These are phyloP conservation scores for Ogataea pini DNA, from an alignment of 805 yeast species.

Conservation along the genomic window DNA sequence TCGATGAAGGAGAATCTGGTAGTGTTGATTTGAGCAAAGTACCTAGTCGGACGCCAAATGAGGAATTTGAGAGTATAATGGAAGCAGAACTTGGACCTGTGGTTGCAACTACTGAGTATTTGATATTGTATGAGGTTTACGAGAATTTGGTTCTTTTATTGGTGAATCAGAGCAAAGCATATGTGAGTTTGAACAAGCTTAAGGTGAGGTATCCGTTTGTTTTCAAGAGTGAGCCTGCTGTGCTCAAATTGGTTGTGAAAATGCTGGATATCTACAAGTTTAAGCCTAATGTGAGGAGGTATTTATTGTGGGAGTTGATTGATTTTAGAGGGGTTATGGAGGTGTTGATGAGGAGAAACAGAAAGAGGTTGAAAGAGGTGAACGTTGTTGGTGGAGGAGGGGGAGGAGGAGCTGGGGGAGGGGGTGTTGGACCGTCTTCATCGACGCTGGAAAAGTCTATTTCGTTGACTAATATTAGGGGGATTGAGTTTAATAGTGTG, in stretches of 20 bases:
- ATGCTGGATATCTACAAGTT: slow-evolving; percentile 59
- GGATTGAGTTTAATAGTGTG: slow-evolving; percentile 11
- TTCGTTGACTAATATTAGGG: slow-evolving; percentile 10
- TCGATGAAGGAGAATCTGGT: background rate
- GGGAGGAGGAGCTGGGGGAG: slow-evolving; percentile 1
- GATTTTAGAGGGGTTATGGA: slow-evolving; percentile 56
- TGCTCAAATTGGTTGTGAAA: slow-evolving; percentile 53
- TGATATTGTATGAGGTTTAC: slow-evolving; percentile 28
- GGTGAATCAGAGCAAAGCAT: slow-evolving; percentile 32
- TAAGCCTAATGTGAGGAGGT: slow-evolving; percentile 61
- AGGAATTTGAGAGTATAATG: slow-evolving; percentile 25
- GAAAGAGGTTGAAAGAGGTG: slow-evolving; percentile 26
- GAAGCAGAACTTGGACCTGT: slow-evolving; percentile 33
- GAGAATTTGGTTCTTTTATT: slow-evolving; percentile 32
- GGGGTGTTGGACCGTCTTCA: background rate
- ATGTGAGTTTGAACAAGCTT: slow-evolving; percentile 46
- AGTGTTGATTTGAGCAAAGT: slow-evolving; percentile 10
- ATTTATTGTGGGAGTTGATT: slow-evolving; percentile 61
- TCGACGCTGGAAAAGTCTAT: slow-evolving; percentile 1
- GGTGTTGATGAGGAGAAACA: slow-evolving; percentile 46
- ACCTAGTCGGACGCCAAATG: slow-evolving; percentile 13
- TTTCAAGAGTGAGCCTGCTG: slow-evolving; percentile 53
- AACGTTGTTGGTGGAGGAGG: slow-evolving; percentile 6
- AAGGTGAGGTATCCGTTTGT: slow-evolving; percentile 50
- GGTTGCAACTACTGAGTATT: slow-evolving; percentile 22